Percentiles rank a stretch among this genome's conserved stretches.
Conservation (phyloP, 2,329 filamentous ascomycete genomes). For the Aspergillus udagawae region DNA sequence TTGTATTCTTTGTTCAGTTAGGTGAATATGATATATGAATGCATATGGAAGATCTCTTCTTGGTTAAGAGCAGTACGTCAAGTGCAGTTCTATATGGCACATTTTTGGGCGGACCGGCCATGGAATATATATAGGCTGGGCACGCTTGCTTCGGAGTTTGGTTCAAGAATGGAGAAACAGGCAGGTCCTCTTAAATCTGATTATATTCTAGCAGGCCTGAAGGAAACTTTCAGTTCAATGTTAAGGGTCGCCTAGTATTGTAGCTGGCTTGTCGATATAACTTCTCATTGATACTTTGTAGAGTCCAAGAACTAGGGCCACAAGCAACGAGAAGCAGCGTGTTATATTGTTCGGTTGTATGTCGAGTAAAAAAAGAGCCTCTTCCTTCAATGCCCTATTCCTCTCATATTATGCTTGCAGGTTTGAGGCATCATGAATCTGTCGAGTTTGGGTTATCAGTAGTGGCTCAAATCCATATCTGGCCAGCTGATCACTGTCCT, state of each 20-base stretch:
- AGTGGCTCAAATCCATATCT: neutral
- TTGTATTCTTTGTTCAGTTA: neutral
- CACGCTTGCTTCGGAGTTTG: neutral
- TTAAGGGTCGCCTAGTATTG: neutral
- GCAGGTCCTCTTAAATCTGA: neutral
- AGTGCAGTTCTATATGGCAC: neutral
- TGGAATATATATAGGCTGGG: neutral
- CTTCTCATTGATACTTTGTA: neutral
- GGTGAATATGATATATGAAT: neutral
- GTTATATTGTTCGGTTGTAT: neutral
- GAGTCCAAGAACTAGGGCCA: neutral
- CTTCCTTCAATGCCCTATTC: neutral
- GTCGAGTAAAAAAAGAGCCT: neutral
- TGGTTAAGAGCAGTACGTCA: neutral
- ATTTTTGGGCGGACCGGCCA: neutral
- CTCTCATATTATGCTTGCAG: neutral
- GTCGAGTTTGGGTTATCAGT: neutral
- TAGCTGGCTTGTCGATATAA: neutral
- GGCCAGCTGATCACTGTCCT: neutral
- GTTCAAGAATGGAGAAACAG: neutral
- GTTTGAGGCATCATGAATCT: neutral
- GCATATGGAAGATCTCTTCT: neutral
- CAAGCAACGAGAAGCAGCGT: neutral
- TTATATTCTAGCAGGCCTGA: neutral
- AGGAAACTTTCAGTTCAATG: neutral